Evolutionary conservation across 108 stramenopile species (phyloP).

Genomic region (Nannochloropsis gaditana): DNA sequence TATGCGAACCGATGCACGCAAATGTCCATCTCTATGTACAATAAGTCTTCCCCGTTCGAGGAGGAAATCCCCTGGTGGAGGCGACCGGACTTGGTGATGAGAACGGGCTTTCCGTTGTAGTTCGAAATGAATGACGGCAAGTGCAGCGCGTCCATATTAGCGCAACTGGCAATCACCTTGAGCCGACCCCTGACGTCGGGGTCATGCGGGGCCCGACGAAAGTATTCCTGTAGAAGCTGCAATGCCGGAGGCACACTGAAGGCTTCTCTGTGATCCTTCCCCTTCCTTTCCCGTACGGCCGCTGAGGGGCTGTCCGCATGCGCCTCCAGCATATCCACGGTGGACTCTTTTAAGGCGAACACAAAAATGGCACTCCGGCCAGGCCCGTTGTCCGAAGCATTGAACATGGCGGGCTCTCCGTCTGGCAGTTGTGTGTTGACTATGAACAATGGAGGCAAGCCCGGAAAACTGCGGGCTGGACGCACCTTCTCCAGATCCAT

Average conservation of each 20-base stretch:
- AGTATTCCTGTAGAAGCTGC: not conserved
- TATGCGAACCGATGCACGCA: not conserved
- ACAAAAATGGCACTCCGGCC: not conserved
- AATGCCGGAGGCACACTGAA: not conserved
- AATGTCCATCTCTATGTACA: conserved; percentile 1
- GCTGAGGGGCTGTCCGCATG: not conserved
- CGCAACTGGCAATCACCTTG: not conserved
- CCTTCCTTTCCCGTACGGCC: not conserved
- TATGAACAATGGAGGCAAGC: not conserved
- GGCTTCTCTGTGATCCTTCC: not conserved
- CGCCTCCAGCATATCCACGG: conserved; percentile 9
- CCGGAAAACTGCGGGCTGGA: not conserved
- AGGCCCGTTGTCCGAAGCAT: not conserved
- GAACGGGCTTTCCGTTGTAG: conserved; percentile 1
- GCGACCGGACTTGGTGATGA: not conserved
- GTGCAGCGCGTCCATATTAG: not conserved
- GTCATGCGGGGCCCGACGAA: not conserved
- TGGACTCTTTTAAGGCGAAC: not conserved
- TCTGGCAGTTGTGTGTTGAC: not conserved
- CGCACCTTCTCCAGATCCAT: not conserved
- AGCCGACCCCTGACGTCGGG: not conserved
- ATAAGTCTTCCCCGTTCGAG: not conserved
- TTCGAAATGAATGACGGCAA: not conserved
- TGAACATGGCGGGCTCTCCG: not conserved
- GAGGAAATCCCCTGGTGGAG: not conserved